Conservation (phyloP, 176 grass and related monocot genomes). For the Elymus sibiricus region DNA sequence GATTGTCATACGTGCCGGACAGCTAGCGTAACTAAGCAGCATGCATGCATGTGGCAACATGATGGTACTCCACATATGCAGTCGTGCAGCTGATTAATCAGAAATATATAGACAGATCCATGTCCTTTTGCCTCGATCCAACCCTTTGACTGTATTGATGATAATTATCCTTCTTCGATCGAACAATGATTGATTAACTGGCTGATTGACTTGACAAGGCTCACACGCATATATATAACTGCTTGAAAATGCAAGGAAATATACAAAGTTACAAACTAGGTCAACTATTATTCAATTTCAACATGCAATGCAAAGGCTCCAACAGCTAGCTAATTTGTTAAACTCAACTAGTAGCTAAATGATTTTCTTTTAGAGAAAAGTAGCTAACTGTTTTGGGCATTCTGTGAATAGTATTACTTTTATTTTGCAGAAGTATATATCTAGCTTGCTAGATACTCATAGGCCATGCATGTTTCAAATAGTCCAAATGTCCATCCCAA, state of each 20-base stretch:
- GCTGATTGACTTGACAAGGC: background rate
- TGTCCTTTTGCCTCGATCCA: background rate
- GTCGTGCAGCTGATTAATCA: conserved; percentile 4
- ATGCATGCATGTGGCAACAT: conserved; percentile 4
- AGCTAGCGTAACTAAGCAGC: background rate
- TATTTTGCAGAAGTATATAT: background rate
- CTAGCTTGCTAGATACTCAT: background rate
- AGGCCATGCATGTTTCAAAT: background rate
- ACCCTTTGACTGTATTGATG: background rate
- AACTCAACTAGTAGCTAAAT: background rate
- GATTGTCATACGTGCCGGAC: background rate
- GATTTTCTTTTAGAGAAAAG: no score
- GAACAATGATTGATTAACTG: conserved; percentile 13
- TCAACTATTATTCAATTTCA: background rate
- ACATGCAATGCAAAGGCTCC: background rate
- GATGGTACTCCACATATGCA: background rate
- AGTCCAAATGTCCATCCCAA: background rate
- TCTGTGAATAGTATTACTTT: background rate
- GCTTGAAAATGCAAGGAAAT: background rate
- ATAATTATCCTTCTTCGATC: background rate
- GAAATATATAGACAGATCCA: background rate
- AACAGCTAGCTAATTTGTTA: background rate
- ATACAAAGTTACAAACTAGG: background rate
- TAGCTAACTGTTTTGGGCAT: background rate
- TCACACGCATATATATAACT: background rate